Base-by-base conservation (phyloP, 495 filamentous ascomycete genomes). In the Neurospora sp. region DNA sequence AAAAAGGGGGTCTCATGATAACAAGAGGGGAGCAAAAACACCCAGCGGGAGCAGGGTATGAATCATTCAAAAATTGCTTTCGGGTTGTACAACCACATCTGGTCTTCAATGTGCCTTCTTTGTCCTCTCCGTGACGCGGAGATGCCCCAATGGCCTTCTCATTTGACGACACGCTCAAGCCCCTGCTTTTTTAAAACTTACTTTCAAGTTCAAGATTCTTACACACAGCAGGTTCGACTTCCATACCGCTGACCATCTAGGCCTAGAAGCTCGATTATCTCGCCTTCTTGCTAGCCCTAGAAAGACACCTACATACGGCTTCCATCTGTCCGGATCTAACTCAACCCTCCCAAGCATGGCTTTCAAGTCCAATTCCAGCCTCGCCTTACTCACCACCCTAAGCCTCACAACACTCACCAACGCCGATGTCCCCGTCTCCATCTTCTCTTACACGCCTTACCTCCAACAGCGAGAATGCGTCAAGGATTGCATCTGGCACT, bases 401-500 rank as follows among this genome's bases (percentile, higher is more conserved):
- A 61, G 53, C 20, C 41, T 70, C 18, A n/a, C n/a, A 9, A n/a
- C 8, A 9, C 10, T 42, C n/a, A 38, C 31, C 14, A 38, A n/a
- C 35, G 40, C 72, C 53, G 22, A 61, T 31, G 4, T 31, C 12
- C 68, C 69, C 42, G 39, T 71, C 14, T 71, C 74, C 2, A 44
- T 73, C 14, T 22, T 38, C n/a, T 71, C 71, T 5, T 71, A 68
- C 40, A 5, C 69, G 10, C 40, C 68, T 14, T 75, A 71, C 61
- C 39, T 71, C 9, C 9, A 42, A n/a, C 59, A 71, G 18, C 74
- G 69, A 40, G 69, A 59, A 20, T 75, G 71, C 53, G 72, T 71
- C 72, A 73, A 75, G n/a, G 31, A 38, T 18, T 75, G 74, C 37
- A 38, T 75, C 6, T 75, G 73, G 73, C 73, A 65, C 3, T 61